Evolutionary conservation across 192 early-diverging fungal genomes (phyloP).

Genomic region (Dispira simplex): DNA sequence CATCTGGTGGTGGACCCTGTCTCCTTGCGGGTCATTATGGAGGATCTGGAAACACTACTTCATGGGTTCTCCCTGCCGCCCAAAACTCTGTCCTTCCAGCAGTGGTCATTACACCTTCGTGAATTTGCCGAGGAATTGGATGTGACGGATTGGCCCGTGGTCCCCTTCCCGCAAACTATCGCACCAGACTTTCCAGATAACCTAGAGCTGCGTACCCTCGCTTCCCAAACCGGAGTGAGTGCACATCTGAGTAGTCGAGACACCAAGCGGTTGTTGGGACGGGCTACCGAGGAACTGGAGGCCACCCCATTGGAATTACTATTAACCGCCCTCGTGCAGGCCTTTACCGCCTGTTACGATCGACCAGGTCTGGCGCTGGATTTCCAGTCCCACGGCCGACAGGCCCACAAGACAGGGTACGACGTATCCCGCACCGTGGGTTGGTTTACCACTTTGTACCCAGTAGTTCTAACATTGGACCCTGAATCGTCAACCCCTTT

Average conservation of each 20-base stretch:
- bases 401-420: neutral
- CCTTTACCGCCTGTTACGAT: neutral
- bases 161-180: neutral
- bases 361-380: neutral
- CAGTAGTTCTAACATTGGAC: conserved; percentile 5
- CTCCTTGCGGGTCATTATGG: conserved; percentile 18
- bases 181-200: neutral
- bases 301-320: neutral
- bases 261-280: neutral
- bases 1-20: conserved; percentile 20
- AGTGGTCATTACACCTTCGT: conserved; percentile 6
- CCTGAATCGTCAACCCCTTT: neutral
- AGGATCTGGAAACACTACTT: conserved; percentile 14
- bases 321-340: neutral
- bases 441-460: conserved; percentile 18
- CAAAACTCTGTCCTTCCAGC: conserved; percentile 16
- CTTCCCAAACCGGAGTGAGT: neutral
- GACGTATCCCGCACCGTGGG: conserved; percentile 12
- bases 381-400: conserved; percentile 8
- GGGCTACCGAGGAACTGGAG: neutral
- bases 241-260: too few relatives aligned
- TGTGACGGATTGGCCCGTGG: neutral
- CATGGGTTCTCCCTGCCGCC: conserved; percentile 11
- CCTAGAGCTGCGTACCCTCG: neutral
- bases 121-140: neutral